Percentiles rank a stretch among this genome's conserved stretches.
Evolutionary conservation across 208 protist species (phyloP).

Genomic region (Trypanosoma mega): DNA sequence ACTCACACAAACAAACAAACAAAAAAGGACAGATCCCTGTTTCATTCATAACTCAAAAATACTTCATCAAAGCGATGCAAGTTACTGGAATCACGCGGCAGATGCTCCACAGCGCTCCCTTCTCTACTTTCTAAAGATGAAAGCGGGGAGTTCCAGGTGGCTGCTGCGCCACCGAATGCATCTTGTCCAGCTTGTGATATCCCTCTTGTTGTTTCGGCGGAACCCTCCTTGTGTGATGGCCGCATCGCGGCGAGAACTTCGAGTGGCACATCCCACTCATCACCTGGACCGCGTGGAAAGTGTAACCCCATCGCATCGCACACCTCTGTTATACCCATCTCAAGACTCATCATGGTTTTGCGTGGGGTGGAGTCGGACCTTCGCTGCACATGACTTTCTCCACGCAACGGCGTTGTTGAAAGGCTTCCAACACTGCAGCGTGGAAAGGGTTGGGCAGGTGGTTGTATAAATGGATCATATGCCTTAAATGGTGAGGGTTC

Average conservation of each 20-base stretch:
- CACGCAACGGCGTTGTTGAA: neutral
- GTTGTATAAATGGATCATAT: neutral
- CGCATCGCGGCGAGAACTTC: conserved; percentile 43
- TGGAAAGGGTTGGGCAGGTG: neutral
- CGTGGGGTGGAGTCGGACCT: neutral
- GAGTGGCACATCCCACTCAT: conserved; percentile 59
- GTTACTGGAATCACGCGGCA: too few species aligned
- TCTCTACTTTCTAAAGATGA: conserved; percentile 9
- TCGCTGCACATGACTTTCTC: too few species aligned
- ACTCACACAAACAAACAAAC: conserved; percentile 14
- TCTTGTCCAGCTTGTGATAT: neutral
- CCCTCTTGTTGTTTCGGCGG: neutral
- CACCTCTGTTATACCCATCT: neutral
- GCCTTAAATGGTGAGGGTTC: neutral
- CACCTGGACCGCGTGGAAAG: conserved; percentile 54
- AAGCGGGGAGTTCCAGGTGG: conserved; percentile 14
- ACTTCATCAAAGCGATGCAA: conserved; percentile 11
- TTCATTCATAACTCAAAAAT: conserved; percentile 3
- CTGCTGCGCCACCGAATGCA: too few species aligned
- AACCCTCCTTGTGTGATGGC: neutral
- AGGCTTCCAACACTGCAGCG: too few species aligned
- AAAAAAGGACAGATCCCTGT: neutral
- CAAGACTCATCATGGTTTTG: neutral
- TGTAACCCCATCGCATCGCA: conserved; percentile 31
- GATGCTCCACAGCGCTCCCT: too few species aligned